Evolutionary conservation across 176 grass and related monocot species (phyloP), one percentile per base, ranked within the genome.

Genomic region (Dendrocalamus sinicus): DNA sequence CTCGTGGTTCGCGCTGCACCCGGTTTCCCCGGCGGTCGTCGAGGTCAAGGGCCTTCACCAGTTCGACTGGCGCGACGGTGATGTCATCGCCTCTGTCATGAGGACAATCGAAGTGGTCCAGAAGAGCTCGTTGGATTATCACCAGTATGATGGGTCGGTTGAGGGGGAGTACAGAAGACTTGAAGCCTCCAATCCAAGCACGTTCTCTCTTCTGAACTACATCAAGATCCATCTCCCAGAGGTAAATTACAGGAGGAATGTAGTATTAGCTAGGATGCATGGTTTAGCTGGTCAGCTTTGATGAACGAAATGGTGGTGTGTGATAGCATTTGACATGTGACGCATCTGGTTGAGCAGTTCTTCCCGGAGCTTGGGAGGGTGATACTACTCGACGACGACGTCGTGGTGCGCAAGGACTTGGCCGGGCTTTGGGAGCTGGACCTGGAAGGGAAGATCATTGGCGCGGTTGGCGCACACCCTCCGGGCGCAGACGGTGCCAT

Each of bases 11-110:
- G 92, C 94, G 46, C 78, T 99, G 68, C 88, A 96, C 84, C 88
- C 88, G 30, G 75, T 43, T 4, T 17, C 67, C 74, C 94, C 97
- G 13, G 94, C 94, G 0, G 88, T 89, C 44, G 84, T 96, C 26
- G 97, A 99, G 92, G 90, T 99, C 62, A 94, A 76, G 87, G 92
- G 97, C 10, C 89, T 99, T 16, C 94, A 99, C 72, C 97, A 99
- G 84, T 96, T 99, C 39, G 94, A 96, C 73, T 94, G 89, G 79
- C 88, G 86, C 28, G 84, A 88, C 9, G 71, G 60, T 15, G 70
- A 28, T 14, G 91, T 77, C 44, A 9, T 91, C 57, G 83, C 75
- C 75, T 92, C 86, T 16, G 87, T 99, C 59, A 84, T 91, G 94
- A 85, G 83, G 68, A 99, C 97, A 9, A 71, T 96, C 78, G 89